phyloP scores from a whole-genome alignment of 768 basidiomycete species.

The Cubamyces lactineus region DNA sequence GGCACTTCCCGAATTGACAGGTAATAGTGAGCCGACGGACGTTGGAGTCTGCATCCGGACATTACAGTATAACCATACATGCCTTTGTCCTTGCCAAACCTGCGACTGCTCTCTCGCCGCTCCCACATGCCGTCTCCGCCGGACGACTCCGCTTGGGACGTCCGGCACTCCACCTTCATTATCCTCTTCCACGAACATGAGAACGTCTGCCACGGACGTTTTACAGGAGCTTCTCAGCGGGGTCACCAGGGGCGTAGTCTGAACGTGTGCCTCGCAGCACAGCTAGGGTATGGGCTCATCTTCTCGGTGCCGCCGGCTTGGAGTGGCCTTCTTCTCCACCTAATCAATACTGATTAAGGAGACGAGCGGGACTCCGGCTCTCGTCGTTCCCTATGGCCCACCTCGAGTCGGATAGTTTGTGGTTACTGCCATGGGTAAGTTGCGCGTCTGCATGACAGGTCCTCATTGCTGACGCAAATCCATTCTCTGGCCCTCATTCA shows the following conservation, averaged over 20 bases:
- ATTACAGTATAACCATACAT: background rate
- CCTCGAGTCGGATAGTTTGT: background rate
- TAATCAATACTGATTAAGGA: slow-evolving; percentile 5
- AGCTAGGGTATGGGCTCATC: background rate
- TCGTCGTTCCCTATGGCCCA: background rate
- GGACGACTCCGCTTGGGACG: background rate
- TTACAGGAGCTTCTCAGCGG: slow-evolving; percentile 10
- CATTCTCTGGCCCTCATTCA: too few relatives aligned
- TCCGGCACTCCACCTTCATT: background rate
- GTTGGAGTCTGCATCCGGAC: too few relatives aligned
- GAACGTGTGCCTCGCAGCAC: background rate
- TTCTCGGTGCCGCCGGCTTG: slow-evolving; percentile 11
- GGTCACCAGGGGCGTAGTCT: slow-evolving; percentile 13
- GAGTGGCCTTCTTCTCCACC: background rate
- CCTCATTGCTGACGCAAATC: background rate
- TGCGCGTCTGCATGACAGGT: background rate
- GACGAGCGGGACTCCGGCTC: background rate
- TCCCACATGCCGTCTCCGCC: background rate
- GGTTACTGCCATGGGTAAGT: slow-evolving; percentile 6
- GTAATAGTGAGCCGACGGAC: too few relatives aligned
- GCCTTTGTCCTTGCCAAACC: background rate
- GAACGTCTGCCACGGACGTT: slow-evolving; percentile 14
- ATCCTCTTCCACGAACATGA: slow-evolving; percentile 12
- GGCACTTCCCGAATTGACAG: too few relatives aligned
- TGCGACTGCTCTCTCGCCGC: background rate